Percentiles rank a stretch among this genome's conserved stretches.
Conservation (phyloP, 495 filamentous ascomycete genomes). For the Eremomyces bilateralis region DNA sequence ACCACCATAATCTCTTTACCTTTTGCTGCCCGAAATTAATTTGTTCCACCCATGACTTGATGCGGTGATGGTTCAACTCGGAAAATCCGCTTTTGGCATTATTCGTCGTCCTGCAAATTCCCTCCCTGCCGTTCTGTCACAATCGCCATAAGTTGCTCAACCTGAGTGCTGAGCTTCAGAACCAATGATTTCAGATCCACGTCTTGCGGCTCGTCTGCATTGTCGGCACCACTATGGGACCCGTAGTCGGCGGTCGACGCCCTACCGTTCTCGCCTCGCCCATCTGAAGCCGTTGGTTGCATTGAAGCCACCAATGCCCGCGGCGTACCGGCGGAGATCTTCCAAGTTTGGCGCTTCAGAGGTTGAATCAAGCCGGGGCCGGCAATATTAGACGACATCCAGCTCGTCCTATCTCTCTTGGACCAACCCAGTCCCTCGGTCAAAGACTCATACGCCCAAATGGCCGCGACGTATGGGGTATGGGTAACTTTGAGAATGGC, state of each 20-base stretch:
- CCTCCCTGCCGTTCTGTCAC: conserved; percentile 7
- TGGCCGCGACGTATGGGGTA: conserved; percentile 37
- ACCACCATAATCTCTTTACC: too few species aligned
- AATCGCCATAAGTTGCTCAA: conserved; percentile 13
- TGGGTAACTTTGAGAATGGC: conserved; percentile 54
- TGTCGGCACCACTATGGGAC: too few species aligned
- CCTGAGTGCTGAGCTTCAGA: conserved; percentile 15
- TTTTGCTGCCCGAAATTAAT: too few species aligned
- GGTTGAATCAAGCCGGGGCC: conserved; percentile 9
- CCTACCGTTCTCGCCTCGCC: too few species aligned
- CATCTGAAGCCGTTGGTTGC: too few species aligned
- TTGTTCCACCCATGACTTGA: too few species aligned
- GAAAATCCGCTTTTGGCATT: too few species aligned
- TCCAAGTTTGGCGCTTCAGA: conserved; percentile 6
- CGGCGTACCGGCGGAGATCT: conserved; percentile 10
- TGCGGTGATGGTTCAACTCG: too few species aligned
- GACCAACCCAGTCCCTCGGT: conserved; percentile 2
- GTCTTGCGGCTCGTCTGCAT: too few species aligned
- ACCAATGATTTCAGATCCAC: conserved; percentile 14
- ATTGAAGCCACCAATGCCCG: conserved; percentile 3
- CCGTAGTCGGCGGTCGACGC: too few species aligned
- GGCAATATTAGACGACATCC: conserved; percentile 9
- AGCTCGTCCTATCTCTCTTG: neutral
- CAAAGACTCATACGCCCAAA: conserved; percentile 34
- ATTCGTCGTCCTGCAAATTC: too few species aligned